Evolutionary conservation across 2,329 filamentous ascomycete species (phyloP).

Genomic region (Penicillium sp.): DNA sequence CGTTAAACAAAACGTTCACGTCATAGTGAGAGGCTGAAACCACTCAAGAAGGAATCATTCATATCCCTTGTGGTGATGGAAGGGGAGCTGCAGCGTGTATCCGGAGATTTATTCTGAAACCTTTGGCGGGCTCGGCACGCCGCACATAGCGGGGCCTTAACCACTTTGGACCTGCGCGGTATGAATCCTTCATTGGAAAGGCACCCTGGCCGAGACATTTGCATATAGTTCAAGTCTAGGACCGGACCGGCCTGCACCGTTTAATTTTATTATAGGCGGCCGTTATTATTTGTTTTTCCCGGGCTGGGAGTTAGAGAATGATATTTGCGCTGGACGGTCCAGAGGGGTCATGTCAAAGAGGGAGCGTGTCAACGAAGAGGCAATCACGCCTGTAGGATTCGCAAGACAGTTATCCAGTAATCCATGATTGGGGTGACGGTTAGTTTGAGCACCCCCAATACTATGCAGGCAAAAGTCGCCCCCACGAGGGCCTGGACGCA

Average conservation of each 20-base stretch:
- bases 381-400: neutral
- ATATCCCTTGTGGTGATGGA: neutral
- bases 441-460: neutral
- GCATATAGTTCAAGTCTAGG: neutral
- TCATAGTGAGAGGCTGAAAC: neutral
- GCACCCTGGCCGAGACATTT: neutral
- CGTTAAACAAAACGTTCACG: neutral
- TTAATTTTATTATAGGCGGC: neutral
- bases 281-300: neutral
- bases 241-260: neutral
- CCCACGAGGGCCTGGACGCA: neutral
- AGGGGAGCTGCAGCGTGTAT: slow-evolving; percentile 9
- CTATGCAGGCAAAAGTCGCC: neutral
- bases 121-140: slow-evolving; percentile 14
- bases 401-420: neutral
- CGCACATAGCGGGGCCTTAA: slow-evolving; percentile 4
- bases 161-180: neutral
- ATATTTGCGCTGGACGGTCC: neutral
- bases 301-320: neutral
- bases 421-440: neutral
- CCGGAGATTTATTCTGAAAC: slow-evolving; percentile 21
- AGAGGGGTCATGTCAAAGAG: neutral
- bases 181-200: neutral
- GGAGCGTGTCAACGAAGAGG: neutral
- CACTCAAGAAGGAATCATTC: neutral